Evolutionary conservation across 2,329 filamentous ascomycete species (phyloP).

Genomic region (Fusarium sulawesiense): DNA sequence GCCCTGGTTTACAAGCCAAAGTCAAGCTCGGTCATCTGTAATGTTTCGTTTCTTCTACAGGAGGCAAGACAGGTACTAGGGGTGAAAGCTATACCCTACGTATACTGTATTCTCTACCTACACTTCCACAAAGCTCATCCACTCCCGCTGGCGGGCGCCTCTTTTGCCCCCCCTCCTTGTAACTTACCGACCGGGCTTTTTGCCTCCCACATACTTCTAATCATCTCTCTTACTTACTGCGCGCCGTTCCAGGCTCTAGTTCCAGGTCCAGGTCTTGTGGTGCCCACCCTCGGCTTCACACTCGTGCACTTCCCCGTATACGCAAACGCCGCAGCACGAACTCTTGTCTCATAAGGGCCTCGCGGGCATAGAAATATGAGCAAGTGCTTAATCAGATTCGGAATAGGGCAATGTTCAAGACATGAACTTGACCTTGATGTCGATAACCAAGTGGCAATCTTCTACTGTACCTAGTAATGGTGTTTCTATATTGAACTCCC

Average conservation of each 20-base stretch:
- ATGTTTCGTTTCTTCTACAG: neutral
- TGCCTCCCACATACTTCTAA: constrained; percentile 1
- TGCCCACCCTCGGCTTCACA: neutral
- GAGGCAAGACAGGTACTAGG: neutral
- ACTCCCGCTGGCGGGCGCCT: constrained; percentile 17
- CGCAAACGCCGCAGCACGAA: constrained; percentile 23
- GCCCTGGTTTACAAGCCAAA: constrained; percentile 4
- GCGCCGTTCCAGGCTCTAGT: constrained; percentile 24
- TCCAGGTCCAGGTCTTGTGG: neutral
- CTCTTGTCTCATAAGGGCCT: neutral
- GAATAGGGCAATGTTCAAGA: neutral
- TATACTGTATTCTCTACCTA: neutral
- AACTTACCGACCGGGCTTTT: neutral
- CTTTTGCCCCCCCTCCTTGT: neutral
- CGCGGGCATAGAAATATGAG: neutral
- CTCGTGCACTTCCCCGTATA: constrained; percentile 28
- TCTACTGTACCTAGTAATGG: neutral
- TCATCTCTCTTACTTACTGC: constrained; percentile 1
- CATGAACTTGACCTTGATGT: constrained; percentile 4
- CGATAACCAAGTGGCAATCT: neutral
- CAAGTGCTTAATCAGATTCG: neutral
- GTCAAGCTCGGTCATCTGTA: neutral
- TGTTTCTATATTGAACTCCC: neutral
- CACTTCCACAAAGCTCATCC: constrained; percentile 4
- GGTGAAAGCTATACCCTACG: constrained; percentile 7